Evolutionary conservation across 768 basidiomycete species (phyloP), one percentile per base, ranked within the genome.

Genomic region (Lactifluus hygrophoroides): DNA sequence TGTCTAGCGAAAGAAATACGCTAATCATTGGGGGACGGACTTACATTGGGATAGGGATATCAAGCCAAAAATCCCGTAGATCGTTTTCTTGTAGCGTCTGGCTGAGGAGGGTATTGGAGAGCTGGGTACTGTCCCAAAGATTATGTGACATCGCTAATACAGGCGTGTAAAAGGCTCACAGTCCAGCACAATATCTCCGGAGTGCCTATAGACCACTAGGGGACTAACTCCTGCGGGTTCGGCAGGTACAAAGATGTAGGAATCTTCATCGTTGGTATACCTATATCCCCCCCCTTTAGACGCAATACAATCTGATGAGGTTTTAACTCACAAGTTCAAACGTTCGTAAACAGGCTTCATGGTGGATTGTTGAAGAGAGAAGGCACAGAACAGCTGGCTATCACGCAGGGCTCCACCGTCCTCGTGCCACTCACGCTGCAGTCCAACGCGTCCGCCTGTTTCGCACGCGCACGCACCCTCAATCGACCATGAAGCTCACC

Each of bases 221-320:
- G 85, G 83, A 67, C 82, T 83, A 19, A 83, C 80, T 50, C 80
- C 81, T 21, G 80, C 76, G 32, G 75, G 73, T 61, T 79, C 77
- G 16, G 82, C 80, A 11, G 88, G 87, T n/a, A 82, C 79, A 68
- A 90, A 88, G 47, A 83, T 86, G 69, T 89, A 90, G 65, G 84
- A 80, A 71, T 88, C 86, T 71, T 83, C 80, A 64, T 76, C 82
- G 58, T 87, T 81, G 34, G 75, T 78, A 66, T 85, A 90, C 57
- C 88, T 90, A 56, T 37, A 17, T 0, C 28, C 60, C 28, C 60
- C 3, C 62, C 49, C 54, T 50, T 68, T 27, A 69, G 67, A 37
- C 51, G 46, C 14, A 49, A 37, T 14, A 57, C 2, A 34, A 34
- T 49, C 16, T 14, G 44, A 54, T 56, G 42, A 19, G 11, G 8